Evolutionary conservation across 2,329 filamentous ascomycete species (phyloP), one percentile per base, ranked within the genome.

Genomic region (Dactylellina leptospora): DNA sequence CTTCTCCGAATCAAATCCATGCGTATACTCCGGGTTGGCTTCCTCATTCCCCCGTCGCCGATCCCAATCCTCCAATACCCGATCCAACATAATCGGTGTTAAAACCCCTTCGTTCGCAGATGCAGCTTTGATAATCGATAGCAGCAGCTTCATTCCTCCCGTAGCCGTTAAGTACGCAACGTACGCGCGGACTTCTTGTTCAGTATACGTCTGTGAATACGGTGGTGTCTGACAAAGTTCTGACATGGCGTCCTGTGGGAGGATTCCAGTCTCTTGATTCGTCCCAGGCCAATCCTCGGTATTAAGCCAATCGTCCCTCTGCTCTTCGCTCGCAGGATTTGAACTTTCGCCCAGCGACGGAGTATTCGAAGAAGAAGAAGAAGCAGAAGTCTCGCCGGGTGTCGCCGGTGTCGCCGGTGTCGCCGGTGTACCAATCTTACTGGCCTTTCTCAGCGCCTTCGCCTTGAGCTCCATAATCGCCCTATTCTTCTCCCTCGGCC

Each of bases 391-490:
- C 5, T 72, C 68, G 33, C 28, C 30, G 16, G 68, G 68, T 13
- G 68, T 60, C 18, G 13, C 16, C 18, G 68, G 68, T 8, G 68
- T 72, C n/a, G n/a, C n/a, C 16, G 68, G 68, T 13, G 68, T 60
- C 18, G 13, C 16, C 18, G 68, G 68, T 8, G 68, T 72, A 18
- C 51, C 59, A 36, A 59, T 72, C 53, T 54, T 64, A 55, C 68
- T 72, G 18, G 68, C 68, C 36, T 59, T 72, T 33, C 68, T 58
- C 16, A 72, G 25, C 1, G 68, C 68, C 40, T 72, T 72, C 18
- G 68, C 68, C 45, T 63, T 72, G 25, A 72, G 54, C 38, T 72
- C 68, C 59, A 72, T 47, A n/a, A 72, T 72, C 2, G 68, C 68
- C 38, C 64, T 72, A 38, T 60, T 72, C 53, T 72, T 72, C 50